Conservation (phyloP, 768 basidiomycete species). For the Calocybe indica region DNA sequence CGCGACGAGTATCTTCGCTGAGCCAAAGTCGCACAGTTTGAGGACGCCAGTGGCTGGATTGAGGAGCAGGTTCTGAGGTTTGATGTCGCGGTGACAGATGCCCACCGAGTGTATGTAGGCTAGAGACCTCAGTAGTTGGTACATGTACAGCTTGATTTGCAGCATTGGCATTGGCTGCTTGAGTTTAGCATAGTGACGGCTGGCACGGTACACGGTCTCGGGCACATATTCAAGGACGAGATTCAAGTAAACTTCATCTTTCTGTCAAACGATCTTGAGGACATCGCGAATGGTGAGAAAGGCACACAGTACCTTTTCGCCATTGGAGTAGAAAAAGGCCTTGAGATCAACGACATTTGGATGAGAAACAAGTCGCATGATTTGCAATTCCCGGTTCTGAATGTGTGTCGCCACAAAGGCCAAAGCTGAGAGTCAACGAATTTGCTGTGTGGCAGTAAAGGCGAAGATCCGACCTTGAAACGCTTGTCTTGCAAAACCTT, state of each 20-base stretch:
- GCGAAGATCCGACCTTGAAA: slow-evolving; percentile 78
- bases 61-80: slow-evolving; percentile 96
- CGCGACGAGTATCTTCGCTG: slow-evolving; percentile 95
- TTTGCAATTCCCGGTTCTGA: slow-evolving; percentile 98
- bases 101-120: slow-evolving; percentile 99
- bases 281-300: slow-evolving; percentile 9
- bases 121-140: slow-evolving; percentile 94
- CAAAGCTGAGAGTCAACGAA: slow-evolving; percentile 5
- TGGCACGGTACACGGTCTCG: slow-evolving; percentile 98
- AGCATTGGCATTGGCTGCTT: slow-evolving; percentile 99
- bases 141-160: slow-evolving; percentile 99
- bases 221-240: slow-evolving; percentile 99
- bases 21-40: slow-evolving; percentile 98
- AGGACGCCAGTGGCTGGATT: slow-evolving; percentile 96
- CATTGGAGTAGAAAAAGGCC: slow-evolving; percentile 98
- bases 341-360: slow-evolving; percentile 97
- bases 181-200: slow-evolving; percentile 97
- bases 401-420: slow-evolving; percentile 4
- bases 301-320: slow-evolving; percentile 78
- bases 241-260: slow-evolving; percentile 99
- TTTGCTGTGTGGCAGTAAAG: slow-evolving; percentile 3
- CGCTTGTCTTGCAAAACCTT: slow-evolving; percentile 99
- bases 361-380: slow-evolving; percentile 95
- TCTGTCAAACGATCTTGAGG: slow-evolving; percentile 42
- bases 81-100: slow-evolving; percentile 99